Base-by-base conservation (phyloP, 2,329 filamentous ascomycete genomes). In the Pseudocercospora musae region DNA sequence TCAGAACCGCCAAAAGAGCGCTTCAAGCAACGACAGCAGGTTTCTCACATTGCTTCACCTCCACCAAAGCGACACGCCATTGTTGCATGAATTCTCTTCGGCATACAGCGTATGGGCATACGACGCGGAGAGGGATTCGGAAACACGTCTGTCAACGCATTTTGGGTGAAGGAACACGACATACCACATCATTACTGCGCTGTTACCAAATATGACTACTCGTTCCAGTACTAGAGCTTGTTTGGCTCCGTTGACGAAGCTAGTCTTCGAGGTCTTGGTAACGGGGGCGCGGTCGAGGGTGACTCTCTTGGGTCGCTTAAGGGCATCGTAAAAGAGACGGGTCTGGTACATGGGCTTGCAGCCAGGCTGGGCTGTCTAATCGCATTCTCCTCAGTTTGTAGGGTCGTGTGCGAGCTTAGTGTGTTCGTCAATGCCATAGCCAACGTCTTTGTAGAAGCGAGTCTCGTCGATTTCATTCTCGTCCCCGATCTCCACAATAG, bases 161-260 rank as follows among this genome's bases (percentile, higher is more conserved):
- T 25, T 6, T 25, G 6, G 6, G 23, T 6, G 6, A 25, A 3
- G 23, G 23, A 25, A 25, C 23, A 25, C 23, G 3, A 25, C 23
- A 25, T 25, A 3, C 6, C 23, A 6, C 6, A 6, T 25, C 23
- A 6, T 25, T 25, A 25, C 23, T 25, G n/a, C n/a, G n/a, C n/a
- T n/a, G n/a, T n/a, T n/a, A n/a, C n/a, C n/a, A n/a, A n/a, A n/a
- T n/a, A n/a, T n/a, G n/a, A n/a, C n/a, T 88, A 37, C 81, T 80
- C 7, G 86, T 57, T 89, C 92, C 77, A 97, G 93, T 64, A 87
- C 87, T 9, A 97, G 91, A 42, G 75, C 92, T 84, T 0, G 93
- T 97, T 0, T 92, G 93, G 44, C 52, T 68, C 58, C 21, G 3
- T 20, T 53, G 23, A 21, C 25, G 33, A 13, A 7, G 4, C 53